Conservation (phyloP, 306 rosid genomes). For the Adenanthera pavonina region DNA sequence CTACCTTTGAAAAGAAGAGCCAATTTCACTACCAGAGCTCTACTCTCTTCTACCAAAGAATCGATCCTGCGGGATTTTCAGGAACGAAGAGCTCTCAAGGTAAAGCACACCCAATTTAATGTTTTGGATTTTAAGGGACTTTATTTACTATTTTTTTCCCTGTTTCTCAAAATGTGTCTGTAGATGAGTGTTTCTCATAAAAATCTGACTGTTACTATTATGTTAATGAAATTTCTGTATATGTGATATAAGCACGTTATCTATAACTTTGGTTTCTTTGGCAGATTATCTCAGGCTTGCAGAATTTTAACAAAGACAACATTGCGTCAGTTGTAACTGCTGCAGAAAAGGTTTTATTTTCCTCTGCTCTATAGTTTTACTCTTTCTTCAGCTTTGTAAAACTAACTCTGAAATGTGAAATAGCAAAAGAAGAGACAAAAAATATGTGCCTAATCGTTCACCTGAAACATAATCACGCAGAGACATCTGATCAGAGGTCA, state of each 20-base stretch:
- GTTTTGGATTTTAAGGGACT: no score
- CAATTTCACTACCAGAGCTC: slow-evolving; percentile 56
- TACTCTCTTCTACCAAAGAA: slow-evolving; percentile 64
- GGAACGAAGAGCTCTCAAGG: slow-evolving; percentile 84
- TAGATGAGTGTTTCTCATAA: neutral
- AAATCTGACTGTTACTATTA: neutral
- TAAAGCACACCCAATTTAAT: slow-evolving; percentile 31
- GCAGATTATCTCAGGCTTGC: slow-evolving; percentile 91
- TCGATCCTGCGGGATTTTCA: slow-evolving; percentile 69
- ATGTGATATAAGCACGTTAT: slow-evolving; percentile 28
- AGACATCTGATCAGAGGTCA: neutral
- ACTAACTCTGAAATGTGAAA: neutral
- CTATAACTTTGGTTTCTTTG: slow-evolving; percentile 37
- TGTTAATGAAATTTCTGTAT: neutral
- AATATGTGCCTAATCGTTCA: neutral
- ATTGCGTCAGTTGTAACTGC: slow-evolving; percentile 86
- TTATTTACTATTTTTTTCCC: neutral
- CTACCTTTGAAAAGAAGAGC: slow-evolving; percentile 55
- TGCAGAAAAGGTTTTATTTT: slow-evolving; percentile 79
- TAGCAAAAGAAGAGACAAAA: neutral
- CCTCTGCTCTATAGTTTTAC: neutral
- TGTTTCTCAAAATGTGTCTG: slow-evolving; percentile 3
- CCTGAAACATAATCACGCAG: neutral
- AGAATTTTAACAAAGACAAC: slow-evolving; percentile 77
- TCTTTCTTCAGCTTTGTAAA: slow-evolving; percentile 3